Evolutionary conservation across 805 yeast species (phyloP).

Genomic region (Candida saitoana): DNA sequence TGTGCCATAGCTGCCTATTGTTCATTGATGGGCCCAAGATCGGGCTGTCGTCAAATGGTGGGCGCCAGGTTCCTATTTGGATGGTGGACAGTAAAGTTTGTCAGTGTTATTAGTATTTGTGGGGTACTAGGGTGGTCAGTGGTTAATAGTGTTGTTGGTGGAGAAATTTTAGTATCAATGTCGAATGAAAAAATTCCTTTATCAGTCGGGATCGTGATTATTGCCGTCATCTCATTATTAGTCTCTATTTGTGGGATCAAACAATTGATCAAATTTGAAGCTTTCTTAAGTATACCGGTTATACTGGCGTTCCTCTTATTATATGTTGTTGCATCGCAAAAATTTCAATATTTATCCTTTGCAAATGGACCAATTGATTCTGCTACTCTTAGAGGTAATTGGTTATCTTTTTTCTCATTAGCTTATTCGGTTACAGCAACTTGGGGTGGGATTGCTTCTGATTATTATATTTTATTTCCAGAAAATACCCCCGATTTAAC

Average conservation of each 20-base stretch:
- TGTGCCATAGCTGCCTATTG: conserved; percentile 78
- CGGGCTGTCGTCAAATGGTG: conserved; percentile 88
- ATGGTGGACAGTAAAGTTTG: conserved; percentile 76
- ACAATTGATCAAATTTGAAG: conserved; percentile 64
- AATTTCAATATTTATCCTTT: conserved; percentile 32
- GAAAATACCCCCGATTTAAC: conserved; percentile 56
- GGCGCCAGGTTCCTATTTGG: conserved; percentile 78
- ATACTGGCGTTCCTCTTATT: conserved; percentile 61
- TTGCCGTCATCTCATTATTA: conserved; percentile 56
- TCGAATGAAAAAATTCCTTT: conserved; percentile 65
- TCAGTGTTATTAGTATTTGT: conserved; percentile 64
- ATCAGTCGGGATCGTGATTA: conserved; percentile 70
- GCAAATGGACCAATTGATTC: conserved; percentile 24
- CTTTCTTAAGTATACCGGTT: conserved; percentile 65
- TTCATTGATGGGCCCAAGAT: conserved; percentile 82
- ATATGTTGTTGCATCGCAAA: conserved; percentile 56
- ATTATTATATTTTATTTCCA: conserved; percentile 78
- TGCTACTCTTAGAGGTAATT: conserved; percentile 56
- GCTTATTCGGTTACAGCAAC: conserved; percentile 78
- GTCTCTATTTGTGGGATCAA: conserved; percentile 79
- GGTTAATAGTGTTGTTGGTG: conserved; percentile 85
- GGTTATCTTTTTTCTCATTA: conserved; percentile 68
- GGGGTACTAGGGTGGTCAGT: conserved; percentile 94
- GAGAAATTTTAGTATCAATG: conserved; percentile 68
- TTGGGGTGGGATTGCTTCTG: conserved; percentile 86